phyloP scores from a whole-genome alignment of 108 stramenopile genomes.

The Cyclostephanos tholiformis region DNA sequence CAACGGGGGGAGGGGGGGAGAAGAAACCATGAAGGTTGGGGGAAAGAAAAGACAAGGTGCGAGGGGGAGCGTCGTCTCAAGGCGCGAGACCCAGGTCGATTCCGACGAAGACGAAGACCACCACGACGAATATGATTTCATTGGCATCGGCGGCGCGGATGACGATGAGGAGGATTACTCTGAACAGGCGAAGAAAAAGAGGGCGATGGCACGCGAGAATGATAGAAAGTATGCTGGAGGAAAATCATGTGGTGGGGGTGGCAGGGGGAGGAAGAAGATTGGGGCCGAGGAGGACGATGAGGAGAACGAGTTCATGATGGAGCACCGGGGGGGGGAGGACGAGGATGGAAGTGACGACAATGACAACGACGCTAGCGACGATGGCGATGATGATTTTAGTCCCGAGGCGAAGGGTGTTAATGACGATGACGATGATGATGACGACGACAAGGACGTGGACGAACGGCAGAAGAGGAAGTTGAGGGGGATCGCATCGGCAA shows the following conservation, averaged over 20 bases:
- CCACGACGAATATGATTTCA: background rate
- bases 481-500: no score
- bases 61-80: no score
- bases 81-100: no score
- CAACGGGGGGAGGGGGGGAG: no score
- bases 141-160: no score
- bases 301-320: background rate
- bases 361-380: background rate
- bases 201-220: background rate
- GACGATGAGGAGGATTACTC: constrained; percentile 1
- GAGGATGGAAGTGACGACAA: background rate
- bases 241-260: background rate
- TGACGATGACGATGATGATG: background rate
- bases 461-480: no score
- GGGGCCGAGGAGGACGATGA: background rate
- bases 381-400: background rate
- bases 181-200: background rate
- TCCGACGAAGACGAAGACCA: no score
- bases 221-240: background rate
- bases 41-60: no score
- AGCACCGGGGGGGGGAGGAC: background rate
- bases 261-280: background rate
- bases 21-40: no score
- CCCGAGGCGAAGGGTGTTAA: no score
- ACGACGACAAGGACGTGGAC: background rate